phyloP scores from a whole-genome alignment of 345 rosid species.

The Moricandia moricandioides region DNA sequence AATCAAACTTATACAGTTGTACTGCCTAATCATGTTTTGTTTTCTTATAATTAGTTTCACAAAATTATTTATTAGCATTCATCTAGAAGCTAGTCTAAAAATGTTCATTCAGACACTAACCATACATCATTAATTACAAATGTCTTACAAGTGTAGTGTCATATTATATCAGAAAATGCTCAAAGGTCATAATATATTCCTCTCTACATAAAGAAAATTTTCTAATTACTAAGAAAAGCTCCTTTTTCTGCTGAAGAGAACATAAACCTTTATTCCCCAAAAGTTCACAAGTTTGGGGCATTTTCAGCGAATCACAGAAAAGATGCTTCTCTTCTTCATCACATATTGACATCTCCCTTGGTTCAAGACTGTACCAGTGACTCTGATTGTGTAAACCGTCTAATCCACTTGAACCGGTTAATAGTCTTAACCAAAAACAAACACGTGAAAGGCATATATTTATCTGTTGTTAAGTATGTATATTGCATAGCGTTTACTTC shows the following conservation, averaged over 20 bases:
- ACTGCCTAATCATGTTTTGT: neutral
- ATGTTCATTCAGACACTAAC: neutral
- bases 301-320: conserved; percentile 26
- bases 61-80: neutral
- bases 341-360: neutral
- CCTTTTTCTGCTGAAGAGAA: conserved; percentile 26
- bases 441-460: conserved; percentile 1
- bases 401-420: conserved; percentile 5
- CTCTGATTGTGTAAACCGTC: neutral
- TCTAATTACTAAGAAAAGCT: conserved; percentile 17
- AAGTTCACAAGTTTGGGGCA: conserved; percentile 26
- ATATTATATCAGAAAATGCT: neutral
- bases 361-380: neutral
- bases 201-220: neutral
- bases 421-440: conserved; percentile 1
- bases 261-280: conserved; percentile 30
- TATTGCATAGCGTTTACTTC: conserved; percentile 22
- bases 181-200: conserved; percentile 20
- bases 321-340: conserved; percentile 32
- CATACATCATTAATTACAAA: neutral
- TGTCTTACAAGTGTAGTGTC: conserved; percentile 6
- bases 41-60: neutral
- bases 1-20: neutral
- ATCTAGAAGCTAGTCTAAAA: conserved; percentile 4
- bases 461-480: neutral